Evolutionary conservation across 1,139 yeast genomes (phyloP).

Genomic region (Nakaseomyces glabratus): DNA sequence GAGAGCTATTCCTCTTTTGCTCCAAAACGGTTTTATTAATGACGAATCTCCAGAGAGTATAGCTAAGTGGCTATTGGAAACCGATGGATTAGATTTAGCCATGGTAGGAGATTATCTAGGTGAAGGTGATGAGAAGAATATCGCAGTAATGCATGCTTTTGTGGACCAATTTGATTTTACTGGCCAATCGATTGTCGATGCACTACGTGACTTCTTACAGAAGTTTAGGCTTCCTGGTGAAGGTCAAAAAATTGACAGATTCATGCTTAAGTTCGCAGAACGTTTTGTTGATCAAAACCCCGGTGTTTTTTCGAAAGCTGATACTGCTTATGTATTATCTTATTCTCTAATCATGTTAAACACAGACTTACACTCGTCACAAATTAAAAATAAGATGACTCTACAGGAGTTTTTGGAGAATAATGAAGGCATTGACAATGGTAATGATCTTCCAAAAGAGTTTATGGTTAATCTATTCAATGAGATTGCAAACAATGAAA

Average conservation of each 20-base stretch:
- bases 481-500: constrained; percentile 76
- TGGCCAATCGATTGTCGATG: constrained; percentile 65
- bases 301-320: constrained; percentile 76
- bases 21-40: constrained; percentile 54
- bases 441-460: constrained; percentile 71
- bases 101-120: constrained; percentile 88
- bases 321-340: constrained; percentile 84
- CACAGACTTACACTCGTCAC: constrained; percentile 88
- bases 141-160: constrained; percentile 86
- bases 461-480: constrained; percentile 58
- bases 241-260: constrained; percentile 94
- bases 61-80: constrained; percentile 64
- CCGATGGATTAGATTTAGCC: constrained; percentile 78
- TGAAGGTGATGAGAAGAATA: constrained; percentile 71
- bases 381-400: constrained; percentile 79
- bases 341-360: constrained; percentile 90
- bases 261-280: constrained; percentile 94
- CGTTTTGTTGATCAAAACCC: constrained; percentile 86
- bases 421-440: constrained; percentile 91
- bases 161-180: constrained; percentile 81
- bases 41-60: constrained; percentile 55
- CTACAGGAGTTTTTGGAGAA: constrained; percentile 75
- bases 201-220: constrained; percentile 76
- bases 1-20: constrained; percentile 57
- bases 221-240: constrained; percentile 94